Evolutionary conservation across 371 early-diverging fungal species (phyloP).

Genomic region (Basidiobolus meristosporus): DNA sequence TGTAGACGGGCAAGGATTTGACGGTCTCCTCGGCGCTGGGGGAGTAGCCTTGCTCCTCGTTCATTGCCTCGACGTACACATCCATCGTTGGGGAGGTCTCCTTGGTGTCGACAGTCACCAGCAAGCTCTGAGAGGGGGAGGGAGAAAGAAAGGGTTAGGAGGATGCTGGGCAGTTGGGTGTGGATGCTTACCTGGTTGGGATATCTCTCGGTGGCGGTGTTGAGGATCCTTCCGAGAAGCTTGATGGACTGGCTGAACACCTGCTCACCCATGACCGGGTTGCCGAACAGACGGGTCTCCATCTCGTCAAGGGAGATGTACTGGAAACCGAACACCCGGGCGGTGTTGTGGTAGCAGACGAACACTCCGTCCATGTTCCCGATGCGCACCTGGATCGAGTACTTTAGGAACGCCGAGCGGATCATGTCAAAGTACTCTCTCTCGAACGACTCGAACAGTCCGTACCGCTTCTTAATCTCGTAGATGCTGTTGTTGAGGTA

Average conservation of each 20-base stretch:
- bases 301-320: constrained; percentile 75
- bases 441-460: constrained; percentile 65
- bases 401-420: constrained; percentile 71
- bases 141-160: too few species aligned
- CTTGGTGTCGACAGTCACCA: constrained; percentile 11
- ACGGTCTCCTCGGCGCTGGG: constrained; percentile 3
- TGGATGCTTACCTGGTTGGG: constrained; percentile 23
- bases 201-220: constrained; percentile 30
- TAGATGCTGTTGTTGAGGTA: constrained; percentile 39
- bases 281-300: constrained; percentile 69
- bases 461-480: constrained; percentile 26
- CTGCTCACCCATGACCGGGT: constrained; percentile 42
- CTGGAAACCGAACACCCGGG: constrained; percentile 84
- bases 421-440: constrained; percentile 91
- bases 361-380: constrained; percentile 94
- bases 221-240: constrained; percentile 39
- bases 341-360: constrained; percentile 86
- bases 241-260: constrained; percentile 39
- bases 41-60: constrained; percentile 7
- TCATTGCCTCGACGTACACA: constrained; percentile 13
- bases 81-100: constrained; percentile 12
- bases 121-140: neutral
- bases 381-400: constrained; percentile 83
- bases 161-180: too few species aligned
- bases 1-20: constrained; percentile 8